phyloP scores from a whole-genome alignment of 2,329 filamentous ascomycete species.

The Fusarium brachygibbosum region DNA sequence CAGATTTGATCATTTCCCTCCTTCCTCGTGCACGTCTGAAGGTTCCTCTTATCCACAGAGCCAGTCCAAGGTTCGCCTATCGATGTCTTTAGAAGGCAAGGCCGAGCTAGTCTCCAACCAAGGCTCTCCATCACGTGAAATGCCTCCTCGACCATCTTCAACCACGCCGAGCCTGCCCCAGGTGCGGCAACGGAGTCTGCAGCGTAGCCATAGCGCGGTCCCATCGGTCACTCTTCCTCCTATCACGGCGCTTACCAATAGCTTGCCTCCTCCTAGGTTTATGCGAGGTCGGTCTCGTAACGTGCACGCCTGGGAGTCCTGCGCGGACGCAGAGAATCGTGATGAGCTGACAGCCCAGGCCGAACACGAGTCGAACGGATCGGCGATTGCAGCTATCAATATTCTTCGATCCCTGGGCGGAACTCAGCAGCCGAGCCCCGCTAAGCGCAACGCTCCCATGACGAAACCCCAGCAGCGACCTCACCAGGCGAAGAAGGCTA shows the following conservation, averaged over 20 bases:
- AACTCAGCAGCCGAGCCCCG: conserved; percentile 67
- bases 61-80: conserved; percentile 75
- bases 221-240: conserved; percentile 69
- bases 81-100: conserved; percentile 88
- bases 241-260: conserved; percentile 65
- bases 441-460: conserved; percentile 73
- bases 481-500: conserved; percentile 70
- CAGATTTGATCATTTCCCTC: conserved; percentile 61
- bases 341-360: conserved; percentile 85
- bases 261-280: conserved; percentile 68
- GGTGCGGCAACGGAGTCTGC: conserved; percentile 67
- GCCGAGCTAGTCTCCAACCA: conserved; percentile 85
- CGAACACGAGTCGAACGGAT: conserved; percentile 83
- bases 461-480: conserved; percentile 50
- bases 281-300: conserved; percentile 84
- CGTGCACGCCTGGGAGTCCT: conserved; percentile 91
- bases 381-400: conserved; percentile 84
- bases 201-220: conserved; percentile 79
- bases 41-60: conserved; percentile 56
- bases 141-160: conserved; percentile 62
- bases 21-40: conserved; percentile 59
- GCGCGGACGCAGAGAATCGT: conserved; percentile 83
- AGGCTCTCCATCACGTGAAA: conserved; percentile 72
- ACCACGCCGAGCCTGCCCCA: conserved; percentile 62
- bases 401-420: conserved; percentile 78